Base-by-base conservation (phyloP, 1,284 basidiomycete genomes). In the Moesziomyces sp. region DNA sequence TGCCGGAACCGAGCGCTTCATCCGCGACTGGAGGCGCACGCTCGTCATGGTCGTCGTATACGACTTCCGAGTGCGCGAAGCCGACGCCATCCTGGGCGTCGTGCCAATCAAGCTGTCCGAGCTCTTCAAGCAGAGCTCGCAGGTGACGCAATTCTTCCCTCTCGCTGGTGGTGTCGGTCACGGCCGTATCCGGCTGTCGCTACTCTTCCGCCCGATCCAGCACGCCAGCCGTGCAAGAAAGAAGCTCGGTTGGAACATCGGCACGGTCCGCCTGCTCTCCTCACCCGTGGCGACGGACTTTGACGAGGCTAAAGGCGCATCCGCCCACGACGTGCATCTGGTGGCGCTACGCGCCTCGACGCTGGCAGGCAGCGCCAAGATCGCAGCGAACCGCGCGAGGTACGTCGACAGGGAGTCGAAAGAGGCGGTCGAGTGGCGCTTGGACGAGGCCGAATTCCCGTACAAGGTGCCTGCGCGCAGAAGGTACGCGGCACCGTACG, bases 11-110 rank as follows among this genome's bases (percentile, higher is more conserved):
- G 86, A 87, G 70, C 70, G 86, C 23, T 86, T 86, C 55, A 72
- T 86, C n/a, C 66, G 85, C 21, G 86, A 87, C 77, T 87, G 86
- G 86, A 79, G 81, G 10, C 74, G 82, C 33, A 84, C 85, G n/a
- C 81, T 83, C 50, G 74, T 87, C 52, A 80, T 83, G 26, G 81
- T 87, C 54, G 86, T 86, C 0, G 80, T 87, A 9, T 70, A 85
- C 46, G 86, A 87, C 58, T 84, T 24, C 13, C 45, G 76, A 16
- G 46, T 67, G 6, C 60, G 74, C 4, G 76, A 78, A 48, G 54
- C 57, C 3, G 76, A 78, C 43, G 55, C 74, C 1, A 76, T 78
- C 30, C 46, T 78, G 18, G 76, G 76, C 16, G 71, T 78, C 7
- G 71, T 78, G 30, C 69, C 76, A 9, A 70, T 78, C 66, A 74